Base-by-base conservation (phyloP, 192 early-diverging fungal species). In the Gigaspora rosea region DNA sequence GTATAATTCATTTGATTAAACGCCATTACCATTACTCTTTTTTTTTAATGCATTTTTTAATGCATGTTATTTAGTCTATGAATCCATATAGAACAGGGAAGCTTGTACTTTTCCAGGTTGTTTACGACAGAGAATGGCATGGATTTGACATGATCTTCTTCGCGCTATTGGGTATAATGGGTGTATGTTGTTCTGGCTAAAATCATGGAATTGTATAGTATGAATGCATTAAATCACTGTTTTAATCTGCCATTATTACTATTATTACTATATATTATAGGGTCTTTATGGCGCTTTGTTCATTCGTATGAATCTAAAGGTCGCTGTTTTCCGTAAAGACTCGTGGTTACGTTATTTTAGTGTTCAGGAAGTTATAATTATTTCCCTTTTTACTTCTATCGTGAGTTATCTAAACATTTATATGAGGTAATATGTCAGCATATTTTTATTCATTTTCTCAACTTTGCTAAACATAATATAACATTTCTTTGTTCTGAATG, bases 111-210 rank as follows among this genome's bases (percentile, higher is more conserved):
- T 95, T 94, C 78, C 94, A 95, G 80, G 96, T 96, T 48, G 87
- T 90, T 8, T 96, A 96, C 78, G 92, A 95, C 48, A 86, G 94
- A 64, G 91, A 92, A 8, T 99, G 94, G 90, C 94, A 97, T 82
- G 82, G 90, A 22, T 98, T 99, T 80, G 97, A 99, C 85, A 84
- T 98, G 76, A 78, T 92, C 69, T 92, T 93, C 66, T 97, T 95
- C 76, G 79, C 96, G 3, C 51, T 96, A 11, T 88, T 96, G 3
- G 97, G 97, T 32, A 80, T 91, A 1, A 86, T 95, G 67, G 94
- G 96, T 13, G 94, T 88, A 83, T 63, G 88, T 76, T 15, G 27
- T 63, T 11, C 64, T 51, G 32, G 77, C 33, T 48, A 22, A 72
- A 78, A n/a, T 67, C 46, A 46, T 54, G 6, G 41, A 69, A 1